A percentile compares a stretch with the other conserved stretches of the same genome.
Conservation (phyloP, 805 yeast genomes). For the Candida nitratophila region DNA sequence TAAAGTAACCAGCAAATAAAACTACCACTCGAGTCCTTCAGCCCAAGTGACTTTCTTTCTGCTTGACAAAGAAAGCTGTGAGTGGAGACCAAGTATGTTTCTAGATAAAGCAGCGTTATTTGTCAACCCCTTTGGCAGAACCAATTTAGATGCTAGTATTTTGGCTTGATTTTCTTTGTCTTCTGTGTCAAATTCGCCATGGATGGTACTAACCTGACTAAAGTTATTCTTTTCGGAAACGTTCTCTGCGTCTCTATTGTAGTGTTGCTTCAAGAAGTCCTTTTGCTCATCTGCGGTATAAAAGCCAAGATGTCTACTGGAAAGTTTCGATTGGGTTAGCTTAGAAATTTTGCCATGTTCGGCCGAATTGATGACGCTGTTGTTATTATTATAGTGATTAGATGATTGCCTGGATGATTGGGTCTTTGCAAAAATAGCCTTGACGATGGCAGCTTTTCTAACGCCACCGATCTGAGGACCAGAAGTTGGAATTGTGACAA, state of each 20-base stretch:
- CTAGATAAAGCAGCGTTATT: background rate
- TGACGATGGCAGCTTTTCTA: conserved; percentile 28
- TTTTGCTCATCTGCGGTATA: conserved; percentile 21
- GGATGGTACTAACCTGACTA: background rate
- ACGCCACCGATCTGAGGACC: conserved; percentile 25
- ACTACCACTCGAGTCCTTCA: conserved; percentile 22
- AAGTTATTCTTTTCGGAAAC: background rate
- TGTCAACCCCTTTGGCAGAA: background rate
- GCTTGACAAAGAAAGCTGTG: background rate
- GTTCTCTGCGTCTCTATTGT: background rate
- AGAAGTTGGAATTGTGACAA: conserved; percentile 50
- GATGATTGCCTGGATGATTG: background rate
- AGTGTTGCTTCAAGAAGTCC: conserved; percentile 13
- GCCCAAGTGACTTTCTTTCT: conserved; percentile 25
- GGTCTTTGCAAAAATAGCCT: conserved; percentile 23
- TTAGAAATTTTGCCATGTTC: background rate
- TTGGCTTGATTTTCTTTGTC: conserved; percentile 18
- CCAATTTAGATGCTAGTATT: background rate
- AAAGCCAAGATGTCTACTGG: conserved; percentile 17
- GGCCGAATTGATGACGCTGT: background rate
- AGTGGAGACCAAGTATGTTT: background rate
- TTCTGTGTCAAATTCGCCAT: conserved; percentile 8
- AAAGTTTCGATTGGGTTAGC: background rate
- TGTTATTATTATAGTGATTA: too few species aligned
- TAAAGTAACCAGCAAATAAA: background rate